Percentiles rank a stretch among this genome's conserved stretches.
Conservation (phyloP, 148 eudicot genomes). For the Talinum fruticosum region DNA sequence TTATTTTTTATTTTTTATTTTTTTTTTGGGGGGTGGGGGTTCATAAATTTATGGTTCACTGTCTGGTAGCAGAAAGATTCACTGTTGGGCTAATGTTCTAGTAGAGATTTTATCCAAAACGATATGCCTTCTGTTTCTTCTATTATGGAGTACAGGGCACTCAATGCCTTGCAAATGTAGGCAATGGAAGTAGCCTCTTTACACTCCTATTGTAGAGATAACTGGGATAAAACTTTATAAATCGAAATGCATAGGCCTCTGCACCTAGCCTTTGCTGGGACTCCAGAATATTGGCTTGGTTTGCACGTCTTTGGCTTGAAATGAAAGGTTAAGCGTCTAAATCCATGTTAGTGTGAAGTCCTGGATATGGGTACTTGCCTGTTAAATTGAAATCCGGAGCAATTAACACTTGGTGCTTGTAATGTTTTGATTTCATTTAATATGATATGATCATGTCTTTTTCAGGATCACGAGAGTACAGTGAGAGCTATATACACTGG, state of each 20-base stretch:
- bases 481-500: slow-evolving; percentile 86
- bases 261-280: background rate
- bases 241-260: background rate
- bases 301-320: background rate
- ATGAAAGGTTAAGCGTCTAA: background rate
- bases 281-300: background rate
- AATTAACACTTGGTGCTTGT: background rate
- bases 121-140: background rate
- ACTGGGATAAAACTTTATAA: background rate
- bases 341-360: background rate
- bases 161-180: background rate
- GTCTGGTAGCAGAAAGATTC: too few species aligned
- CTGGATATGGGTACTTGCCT: background rate
- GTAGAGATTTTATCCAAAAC: background rate
- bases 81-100: too few species aligned
- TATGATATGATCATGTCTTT: slow-evolving; percentile 20
- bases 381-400: background rate
- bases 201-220: background rate
- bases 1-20: too few species aligned
- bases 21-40: background rate
- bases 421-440: slow-evolving; percentile 5
- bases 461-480: slow-evolving; percentile 78
- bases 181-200: background rate
- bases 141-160: background rate
- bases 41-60: background rate